A percentile compares a stretch with the other conserved stretches of the same genome.
phyloP scores from a whole-genome alignment of 805 yeast species.

The Henningerozyma blattae region DNA sequence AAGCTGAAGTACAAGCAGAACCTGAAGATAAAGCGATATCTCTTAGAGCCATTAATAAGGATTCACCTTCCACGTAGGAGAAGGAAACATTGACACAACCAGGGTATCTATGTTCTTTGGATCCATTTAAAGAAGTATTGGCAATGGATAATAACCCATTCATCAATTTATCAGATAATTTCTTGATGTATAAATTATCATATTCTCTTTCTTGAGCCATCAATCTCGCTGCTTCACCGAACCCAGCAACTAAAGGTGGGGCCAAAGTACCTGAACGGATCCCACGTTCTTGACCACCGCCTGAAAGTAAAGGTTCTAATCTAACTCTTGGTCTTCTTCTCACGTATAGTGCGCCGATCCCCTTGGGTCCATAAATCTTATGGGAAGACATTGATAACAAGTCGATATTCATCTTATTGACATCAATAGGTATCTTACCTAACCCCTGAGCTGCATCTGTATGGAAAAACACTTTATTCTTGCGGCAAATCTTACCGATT shows the following conservation, averaged over 20 bases:
- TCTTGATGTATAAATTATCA: constrained; percentile 59
- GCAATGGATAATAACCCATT: constrained; percentile 68
- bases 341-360: constrained; percentile 89
- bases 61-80: constrained; percentile 97
- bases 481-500: constrained; percentile 79
- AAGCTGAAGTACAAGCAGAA: constrained; percentile 97
- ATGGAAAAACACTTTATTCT: constrained; percentile 88
- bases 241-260: constrained; percentile 91
- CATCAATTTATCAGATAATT: constrained; percentile 61
- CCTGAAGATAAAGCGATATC: constrained; percentile 95
- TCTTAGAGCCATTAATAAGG: constrained; percentile 91
- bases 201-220: constrained; percentile 60
- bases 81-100: constrained; percentile 96
- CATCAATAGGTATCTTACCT: constrained; percentile 89
- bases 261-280: constrained; percentile 93
- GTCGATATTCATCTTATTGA: constrained; percentile 86
- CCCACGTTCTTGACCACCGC: constrained; percentile 99
- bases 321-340: constrained; percentile 98
- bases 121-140: constrained; percentile 86
- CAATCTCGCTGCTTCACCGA: constrained; percentile 93
- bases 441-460: constrained; percentile 96
- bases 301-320: constrained; percentile 85
- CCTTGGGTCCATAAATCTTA: constrained; percentile 96
- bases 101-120: constrained; percentile 57
- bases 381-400: constrained; percentile 89